A percentile compares a stretch with the other conserved stretches of the same genome.
Conservation (phyloP, 768 basidiomycete genomes). For the Lactarius hatsudake region DNA sequence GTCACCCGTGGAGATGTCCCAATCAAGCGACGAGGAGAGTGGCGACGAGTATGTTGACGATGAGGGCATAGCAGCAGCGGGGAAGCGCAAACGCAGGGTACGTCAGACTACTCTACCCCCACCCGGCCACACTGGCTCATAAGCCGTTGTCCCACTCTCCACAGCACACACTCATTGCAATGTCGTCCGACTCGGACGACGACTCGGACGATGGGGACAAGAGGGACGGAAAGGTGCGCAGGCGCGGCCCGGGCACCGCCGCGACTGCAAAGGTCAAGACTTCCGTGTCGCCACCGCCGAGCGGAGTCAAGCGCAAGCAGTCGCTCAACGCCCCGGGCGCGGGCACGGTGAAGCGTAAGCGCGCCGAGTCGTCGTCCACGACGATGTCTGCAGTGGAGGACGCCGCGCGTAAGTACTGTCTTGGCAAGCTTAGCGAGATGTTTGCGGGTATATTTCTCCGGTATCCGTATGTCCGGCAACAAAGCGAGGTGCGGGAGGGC, state of each 20-base stretch:
- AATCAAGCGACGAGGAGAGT: conserved; percentile 40
- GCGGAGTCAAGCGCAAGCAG: conserved; percentile 52
- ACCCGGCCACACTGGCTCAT: not conserved
- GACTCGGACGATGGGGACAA: conserved; percentile 6
- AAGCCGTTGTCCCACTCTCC: not conserved
- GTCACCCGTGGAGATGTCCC: conserved; percentile 27
- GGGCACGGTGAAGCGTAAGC: conserved; percentile 46
- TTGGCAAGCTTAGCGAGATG: conserved; percentile 70
- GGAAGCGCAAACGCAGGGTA: conserved; percentile 45
- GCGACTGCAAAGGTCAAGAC: conserved; percentile 16
- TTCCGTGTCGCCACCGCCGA: conserved; percentile 9
- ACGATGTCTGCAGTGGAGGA: conserved; percentile 48
- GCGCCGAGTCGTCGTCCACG: conserved; percentile 35
- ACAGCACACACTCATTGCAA: conserved; percentile 1
- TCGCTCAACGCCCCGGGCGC: conserved; percentile 29
- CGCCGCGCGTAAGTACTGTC: conserved; percentile 74
- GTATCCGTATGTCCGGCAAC: conserved; percentile 54
- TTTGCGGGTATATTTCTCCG: conserved; percentile 67
- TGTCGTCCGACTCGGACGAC: conserved; percentile 19
- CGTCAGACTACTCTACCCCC: conserved; percentile 27
- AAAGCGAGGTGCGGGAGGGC: conserved; percentile 20
- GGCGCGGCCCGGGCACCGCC: conserved; percentile 23
- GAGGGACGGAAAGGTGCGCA: conserved; percentile 9
- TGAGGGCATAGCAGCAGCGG: conserved; percentile 38
- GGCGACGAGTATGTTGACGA: conserved; percentile 73